phyloP scores from a whole-genome alignment of 306 rosid genomes.

The Acacia melanoxylon region DNA sequence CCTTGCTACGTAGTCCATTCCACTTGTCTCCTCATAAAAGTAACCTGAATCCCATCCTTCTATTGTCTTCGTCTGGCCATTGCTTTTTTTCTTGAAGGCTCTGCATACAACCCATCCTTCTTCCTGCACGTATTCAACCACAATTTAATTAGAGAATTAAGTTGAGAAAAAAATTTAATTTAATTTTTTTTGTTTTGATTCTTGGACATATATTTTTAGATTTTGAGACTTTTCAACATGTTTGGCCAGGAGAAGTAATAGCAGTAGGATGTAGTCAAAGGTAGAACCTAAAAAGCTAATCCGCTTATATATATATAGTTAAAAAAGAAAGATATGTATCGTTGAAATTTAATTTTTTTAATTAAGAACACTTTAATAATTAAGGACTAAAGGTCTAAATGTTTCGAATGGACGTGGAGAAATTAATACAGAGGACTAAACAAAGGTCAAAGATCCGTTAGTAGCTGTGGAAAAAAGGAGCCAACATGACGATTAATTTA shows the following conservation, averaged over 20 bases:
- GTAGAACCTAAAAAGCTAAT: neutral
- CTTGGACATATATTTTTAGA: neutral
- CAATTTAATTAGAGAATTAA: neutral
- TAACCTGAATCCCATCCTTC: slow-evolving; percentile 76
- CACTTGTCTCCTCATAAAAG: slow-evolving; percentile 67
- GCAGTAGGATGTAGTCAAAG: neutral
- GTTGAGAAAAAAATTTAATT: neutral
- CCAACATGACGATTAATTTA: neutral
- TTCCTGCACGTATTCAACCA: slow-evolving; percentile 57
- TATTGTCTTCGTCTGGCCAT: slow-evolving; percentile 51
- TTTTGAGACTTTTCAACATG: neutral
- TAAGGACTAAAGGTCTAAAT: neutral
- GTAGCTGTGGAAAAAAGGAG: neutral
- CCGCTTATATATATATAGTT: neutral
- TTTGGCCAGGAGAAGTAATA: neutral
- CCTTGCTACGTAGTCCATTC: slow-evolving; percentile 51
- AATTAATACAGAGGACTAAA: neutral
- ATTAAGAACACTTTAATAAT: neutral
- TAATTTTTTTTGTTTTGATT: neutral
- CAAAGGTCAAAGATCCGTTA: neutral
- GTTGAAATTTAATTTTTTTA: neutral
- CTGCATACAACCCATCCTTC: slow-evolving; percentile 99
- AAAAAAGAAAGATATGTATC: neutral
- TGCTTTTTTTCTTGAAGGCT: slow-evolving; percentile 91
- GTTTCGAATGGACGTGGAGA: neutral